Evolutionary conservation across 2,329 filamentous ascomycete genomes (phyloP).

Genomic region (Talaromyces atroroseus): DNA sequence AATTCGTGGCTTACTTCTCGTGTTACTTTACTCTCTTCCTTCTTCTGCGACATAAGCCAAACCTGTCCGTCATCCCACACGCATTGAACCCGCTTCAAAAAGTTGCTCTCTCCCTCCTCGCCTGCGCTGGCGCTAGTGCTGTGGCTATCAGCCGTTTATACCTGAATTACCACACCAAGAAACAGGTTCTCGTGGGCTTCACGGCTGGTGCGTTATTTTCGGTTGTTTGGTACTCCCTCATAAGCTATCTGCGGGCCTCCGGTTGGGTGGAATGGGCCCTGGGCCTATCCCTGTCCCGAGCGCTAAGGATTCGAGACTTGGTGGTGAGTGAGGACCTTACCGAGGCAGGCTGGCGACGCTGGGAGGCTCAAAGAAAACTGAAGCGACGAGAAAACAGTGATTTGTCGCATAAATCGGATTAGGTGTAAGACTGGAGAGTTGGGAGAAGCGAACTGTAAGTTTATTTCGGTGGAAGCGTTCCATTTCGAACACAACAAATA

Average conservation of each 20-base stretch:
- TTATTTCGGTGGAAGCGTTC: background rate
- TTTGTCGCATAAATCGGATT: constrained; percentile 25
- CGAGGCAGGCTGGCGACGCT: constrained; percentile 90
- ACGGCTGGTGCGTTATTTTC: constrained; percentile 66
- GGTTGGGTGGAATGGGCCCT: constrained; percentile 70
- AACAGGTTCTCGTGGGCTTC: constrained; percentile 78
- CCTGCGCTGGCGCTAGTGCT: constrained; percentile 56
- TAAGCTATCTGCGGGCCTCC: constrained; percentile 57
- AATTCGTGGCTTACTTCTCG: constrained; percentile 91
- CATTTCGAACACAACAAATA: background rate
- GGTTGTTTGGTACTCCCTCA: constrained; percentile 71
- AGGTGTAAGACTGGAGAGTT: constrained; percentile 6
- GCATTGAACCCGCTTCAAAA: constrained; percentile 49
- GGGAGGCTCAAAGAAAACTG: constrained; percentile 55
- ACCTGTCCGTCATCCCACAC: constrained; percentile 38
- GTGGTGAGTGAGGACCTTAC: constrained; percentile 81
- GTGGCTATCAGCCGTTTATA: constrained; percentile 85
- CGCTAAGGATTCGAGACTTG: constrained; percentile 73
- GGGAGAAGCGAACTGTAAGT: background rate
- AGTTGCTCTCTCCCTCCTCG: constrained; percentile 51
- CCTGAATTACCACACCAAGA: constrained; percentile 83
- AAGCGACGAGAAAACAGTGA: constrained; percentile 23
- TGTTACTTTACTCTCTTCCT: constrained; percentile 80
- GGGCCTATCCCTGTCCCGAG: constrained; percentile 58
- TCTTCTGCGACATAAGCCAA: constrained; percentile 69